Evolutionary conservation across 345 rosid species (phyloP).

Genomic region (Citrus australasica): DNA sequence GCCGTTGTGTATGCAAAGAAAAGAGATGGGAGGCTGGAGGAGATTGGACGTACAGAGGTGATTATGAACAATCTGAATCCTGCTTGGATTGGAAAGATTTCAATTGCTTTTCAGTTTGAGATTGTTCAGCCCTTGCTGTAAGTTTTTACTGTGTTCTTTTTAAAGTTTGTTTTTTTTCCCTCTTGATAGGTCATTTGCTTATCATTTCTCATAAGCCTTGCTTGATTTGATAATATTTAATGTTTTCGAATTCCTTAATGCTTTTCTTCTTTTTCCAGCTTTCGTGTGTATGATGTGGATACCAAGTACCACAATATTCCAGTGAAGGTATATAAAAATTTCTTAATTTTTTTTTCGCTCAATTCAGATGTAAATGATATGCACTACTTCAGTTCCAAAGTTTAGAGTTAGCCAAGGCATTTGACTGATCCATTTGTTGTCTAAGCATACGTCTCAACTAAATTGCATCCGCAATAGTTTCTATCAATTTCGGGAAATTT

Average conservation of each 20-base stretch:
- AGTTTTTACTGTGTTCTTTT: constrained; percentile 14
- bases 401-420: background rate
- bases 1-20: constrained; percentile 56
- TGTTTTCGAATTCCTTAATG: constrained; percentile 4
- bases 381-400: background rate
- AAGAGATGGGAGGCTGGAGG: constrained; percentile 62
- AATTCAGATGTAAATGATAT: background rate
- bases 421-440: background rate
- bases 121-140: constrained; percentile 71
- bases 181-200: background rate
- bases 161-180: background rate
- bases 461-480: too few relatives aligned
- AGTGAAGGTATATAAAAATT: constrained; percentile 50
- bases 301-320: constrained; percentile 62
- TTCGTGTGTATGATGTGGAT: constrained; percentile 73
- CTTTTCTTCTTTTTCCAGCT: constrained; percentile 36
- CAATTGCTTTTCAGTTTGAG: constrained; percentile 76
- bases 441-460: background rate
- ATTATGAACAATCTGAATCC: constrained; percentile 67
- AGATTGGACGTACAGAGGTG: constrained; percentile 90
- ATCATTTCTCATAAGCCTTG: background rate
- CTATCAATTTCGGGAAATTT: background rate
- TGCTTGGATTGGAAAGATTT: constrained; percentile 68
- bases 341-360: background rate
- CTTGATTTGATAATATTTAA: constrained; percentile 6